A percentile compares a stretch with the other conserved stretches of the same genome.
Evolutionary conservation across 148 eudicot genomes (phyloP).

Genomic region (Talinum fruticosum): DNA sequence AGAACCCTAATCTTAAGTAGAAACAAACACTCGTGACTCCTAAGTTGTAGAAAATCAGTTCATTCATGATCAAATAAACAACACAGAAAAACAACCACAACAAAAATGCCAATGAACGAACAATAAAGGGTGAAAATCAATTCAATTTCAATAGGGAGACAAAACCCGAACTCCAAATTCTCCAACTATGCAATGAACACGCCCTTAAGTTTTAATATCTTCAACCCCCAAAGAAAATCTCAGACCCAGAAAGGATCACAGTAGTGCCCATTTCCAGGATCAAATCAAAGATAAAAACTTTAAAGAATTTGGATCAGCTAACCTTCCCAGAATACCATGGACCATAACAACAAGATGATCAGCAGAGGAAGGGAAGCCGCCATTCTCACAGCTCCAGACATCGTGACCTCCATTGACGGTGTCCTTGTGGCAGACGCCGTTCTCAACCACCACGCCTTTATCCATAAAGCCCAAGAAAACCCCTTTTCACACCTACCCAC

Average conservation of each 20-base stretch:
- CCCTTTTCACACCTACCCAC: not conserved
- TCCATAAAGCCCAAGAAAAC: constrained; percentile 23
- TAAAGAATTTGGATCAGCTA: not conserved
- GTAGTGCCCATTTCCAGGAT: not conserved
- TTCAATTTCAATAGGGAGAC: not conserved
- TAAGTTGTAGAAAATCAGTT: not conserved
- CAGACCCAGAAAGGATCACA: constrained; percentile 7
- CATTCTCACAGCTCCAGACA: constrained; percentile 47
- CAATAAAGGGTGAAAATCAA: not conserved
- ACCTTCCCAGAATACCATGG: constrained; percentile 96
- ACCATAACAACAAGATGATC: constrained; percentile 97
- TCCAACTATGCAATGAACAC: not conserved
- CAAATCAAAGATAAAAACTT: not conserved
- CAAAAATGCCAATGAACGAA: not conserved
- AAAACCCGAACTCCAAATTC: constrained; percentile 12
- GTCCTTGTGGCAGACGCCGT: constrained; percentile 62
- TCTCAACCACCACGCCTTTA: constrained; percentile 23
- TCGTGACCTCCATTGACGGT: constrained; percentile 58
- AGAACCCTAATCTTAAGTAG: not conserved
- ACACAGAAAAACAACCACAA: not conserved
- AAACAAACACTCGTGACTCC: not conserved
- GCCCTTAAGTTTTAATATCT: not conserved
- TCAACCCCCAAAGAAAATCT: not conserved
- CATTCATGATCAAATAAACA: not conserved
- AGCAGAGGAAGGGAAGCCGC: constrained; percentile 45